Evolutionary conservation across 108 stramenopile species (phyloP), one percentile per base, ranked within the genome.

Genomic region (Pseudonitzschia multistriata): DNA sequence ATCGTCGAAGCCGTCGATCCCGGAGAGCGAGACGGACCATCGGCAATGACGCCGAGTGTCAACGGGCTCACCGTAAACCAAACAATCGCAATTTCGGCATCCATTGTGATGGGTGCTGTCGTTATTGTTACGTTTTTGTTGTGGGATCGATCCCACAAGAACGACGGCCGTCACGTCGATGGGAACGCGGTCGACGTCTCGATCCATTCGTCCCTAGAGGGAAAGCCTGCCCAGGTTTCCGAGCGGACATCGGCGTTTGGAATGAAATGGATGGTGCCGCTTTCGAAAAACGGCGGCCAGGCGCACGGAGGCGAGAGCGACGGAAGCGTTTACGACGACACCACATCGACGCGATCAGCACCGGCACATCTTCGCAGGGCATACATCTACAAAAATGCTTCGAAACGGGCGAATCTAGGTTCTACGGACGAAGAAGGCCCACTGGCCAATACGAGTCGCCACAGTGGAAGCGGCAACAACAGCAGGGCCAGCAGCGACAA

Each of bases 61-160:
- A 34, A 39, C 5, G 22, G 30, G 11, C 37, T 68, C 21, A 68
- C 60, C 37, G 5, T 14, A 5, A 22, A 15, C 3, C 61, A 42
- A 11, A 33, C 68, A 14, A 25, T 28, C 3, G 50, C 45, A 19
- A 61, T 75, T 35, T 68, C 74, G 40, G 67, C 47, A 6, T 68
- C 65, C 31, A 75, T 68, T 39, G 45, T 75, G 30, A 40, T 75
- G 3, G 35, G 47, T n/a, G 59, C 74, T 14, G 39, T 30, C 40
- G 24, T 68, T 0, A 42, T 75, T 45, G 74, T 75, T 22, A 60
- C 49, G 6, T 75, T 68, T 62, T 62, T 75, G 29, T 64, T 75
- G 28, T 75, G 67, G 67, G 74, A 75, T 27, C 61, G 74, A 48
- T 36, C 35, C 19, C 67, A 59, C 11, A 68, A 67, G 60, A 31